These are phyloP conservation scores for Pseudocercospora crystallina DNA, from an alignment of 2,329 filamentous ascomycete species.

Conservation along the genomic window DNA sequence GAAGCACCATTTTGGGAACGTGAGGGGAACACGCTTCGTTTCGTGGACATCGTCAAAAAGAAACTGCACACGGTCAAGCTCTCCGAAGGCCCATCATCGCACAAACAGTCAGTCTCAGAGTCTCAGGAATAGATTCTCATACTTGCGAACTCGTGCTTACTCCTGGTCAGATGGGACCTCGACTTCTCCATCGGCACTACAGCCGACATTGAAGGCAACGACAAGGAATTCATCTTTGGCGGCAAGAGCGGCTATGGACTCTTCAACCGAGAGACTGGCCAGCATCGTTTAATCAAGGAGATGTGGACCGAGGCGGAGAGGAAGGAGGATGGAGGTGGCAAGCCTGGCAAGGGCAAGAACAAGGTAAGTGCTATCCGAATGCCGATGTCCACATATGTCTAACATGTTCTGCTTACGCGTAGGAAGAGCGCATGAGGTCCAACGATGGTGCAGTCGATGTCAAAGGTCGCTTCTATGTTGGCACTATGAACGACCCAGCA, in stretches of 20 bases:
- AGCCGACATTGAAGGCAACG: slow-evolving; percentile 70
- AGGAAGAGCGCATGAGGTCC: slow-evolving; percentile 53
- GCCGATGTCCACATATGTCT: too few relatives aligned
- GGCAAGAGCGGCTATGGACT: slow-evolving; percentile 81
- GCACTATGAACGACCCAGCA: slow-evolving; percentile 79
- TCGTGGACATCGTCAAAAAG: slow-evolving; percentile 79
- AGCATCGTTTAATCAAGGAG: slow-evolving; percentile 57
- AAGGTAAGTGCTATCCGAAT: slow-evolving; percentile 8
- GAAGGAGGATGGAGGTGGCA: slow-evolving; percentile 36
- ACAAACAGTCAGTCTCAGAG: slow-evolving; percentile 36
- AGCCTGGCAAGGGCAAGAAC: slow-evolving; percentile 38
- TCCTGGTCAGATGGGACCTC: slow-evolving; percentile 47
- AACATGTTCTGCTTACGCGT: too few relatives aligned
- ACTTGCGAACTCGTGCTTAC: too few relatives aligned
- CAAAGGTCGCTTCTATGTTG: slow-evolving; percentile 79
- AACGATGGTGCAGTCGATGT: slow-evolving; percentile 81
- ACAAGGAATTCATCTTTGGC: slow-evolving; percentile 71
- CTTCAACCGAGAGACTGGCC: slow-evolving; percentile 63
- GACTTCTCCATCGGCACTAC: slow-evolving; percentile 61
- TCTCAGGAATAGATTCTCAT: too few relatives aligned
- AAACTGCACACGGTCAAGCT: slow-evolving; percentile 72
- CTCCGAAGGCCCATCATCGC: slow-evolving; percentile 59
- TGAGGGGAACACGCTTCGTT: slow-evolving; percentile 65
- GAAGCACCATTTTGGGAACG: slow-evolving; percentile 75
- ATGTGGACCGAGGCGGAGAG: slow-evolving; percentile 55